These are phyloP conservation scores for Auricularia sp. DNA, from an alignment of 768 basidiomycete species.

Conservation along the genomic window DNA sequence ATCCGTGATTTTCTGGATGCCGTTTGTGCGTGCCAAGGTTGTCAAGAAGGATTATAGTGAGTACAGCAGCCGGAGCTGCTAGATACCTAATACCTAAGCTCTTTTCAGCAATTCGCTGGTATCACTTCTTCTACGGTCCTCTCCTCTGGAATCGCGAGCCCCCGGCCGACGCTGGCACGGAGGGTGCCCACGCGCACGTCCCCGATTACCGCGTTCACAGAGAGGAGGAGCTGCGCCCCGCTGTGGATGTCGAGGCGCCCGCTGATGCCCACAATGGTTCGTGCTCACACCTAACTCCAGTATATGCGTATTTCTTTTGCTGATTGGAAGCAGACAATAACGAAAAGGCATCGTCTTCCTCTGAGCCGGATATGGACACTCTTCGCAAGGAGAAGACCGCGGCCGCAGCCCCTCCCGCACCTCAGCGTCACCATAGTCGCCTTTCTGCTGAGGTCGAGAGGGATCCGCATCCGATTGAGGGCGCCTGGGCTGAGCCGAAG, in stretches of 20 bases:
- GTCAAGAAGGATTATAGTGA: constrained; percentile 30
- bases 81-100: not conserved
- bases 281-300: not conserved
- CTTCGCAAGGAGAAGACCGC: not conserved
- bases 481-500: constrained; percentile 23
- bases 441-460: not conserved
- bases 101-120: constrained; percentile 21
- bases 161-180: constrained; percentile 20
- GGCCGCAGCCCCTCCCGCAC: not conserved
- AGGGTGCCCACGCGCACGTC: constrained; percentile 14
- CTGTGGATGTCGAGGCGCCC: not conserved
- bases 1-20: constrained; percentile 30
- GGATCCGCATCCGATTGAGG: constrained; percentile 16
- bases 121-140: constrained; percentile 33
- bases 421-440: not conserved
- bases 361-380: not conserved
- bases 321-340: not conserved
- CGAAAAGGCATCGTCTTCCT: no score
- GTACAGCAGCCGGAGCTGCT: not conserved
- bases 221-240: not conserved
- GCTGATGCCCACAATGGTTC: not conserved
- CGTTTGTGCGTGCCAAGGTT: constrained; percentile 29
- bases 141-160: constrained; percentile 26
- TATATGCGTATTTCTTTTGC: not conserved
- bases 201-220: constrained; percentile 20